A percentile compares a stretch with the other conserved stretches of the same genome.
These are phyloP conservation scores for Bromus sterilis DNA, from an alignment of 176 grass and related monocot species.

Conservation along the genomic window DNA sequence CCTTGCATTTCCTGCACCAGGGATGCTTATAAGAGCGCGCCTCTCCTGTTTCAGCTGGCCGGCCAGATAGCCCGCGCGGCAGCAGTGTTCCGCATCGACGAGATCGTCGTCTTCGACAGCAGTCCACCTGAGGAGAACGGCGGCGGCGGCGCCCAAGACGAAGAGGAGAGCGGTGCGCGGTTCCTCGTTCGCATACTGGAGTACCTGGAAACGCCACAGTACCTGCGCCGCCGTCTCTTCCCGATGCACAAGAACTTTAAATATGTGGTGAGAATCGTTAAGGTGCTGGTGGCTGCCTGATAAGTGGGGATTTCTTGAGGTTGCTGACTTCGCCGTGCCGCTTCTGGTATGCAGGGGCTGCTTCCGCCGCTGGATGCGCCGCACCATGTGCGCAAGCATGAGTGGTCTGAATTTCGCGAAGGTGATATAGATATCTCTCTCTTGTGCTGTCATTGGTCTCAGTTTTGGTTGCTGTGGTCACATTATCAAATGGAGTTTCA, in stretches of 20 bases:
- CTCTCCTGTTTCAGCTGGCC: conserved; percentile 52
- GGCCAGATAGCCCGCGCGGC: conserved; percentile 85
- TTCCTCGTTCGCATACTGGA: conserved; percentile 79
- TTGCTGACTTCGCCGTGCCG: conserved; percentile 6
- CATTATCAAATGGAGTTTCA: background rate
- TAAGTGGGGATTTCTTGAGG: background rate
- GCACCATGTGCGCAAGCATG: conserved; percentile 87
- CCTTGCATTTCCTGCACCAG: background rate
- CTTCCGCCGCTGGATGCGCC: conserved; percentile 92
- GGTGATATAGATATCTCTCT: conserved; percentile 41
- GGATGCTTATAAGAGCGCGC: background rate
- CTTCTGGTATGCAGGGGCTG: conserved; percentile 51
- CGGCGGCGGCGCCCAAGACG: conserved; percentile 1
- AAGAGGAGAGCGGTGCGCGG: conserved; percentile 56
- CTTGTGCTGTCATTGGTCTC: background rate
- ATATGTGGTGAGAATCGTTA: conserved; percentile 66
- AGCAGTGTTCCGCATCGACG: conserved; percentile 84
- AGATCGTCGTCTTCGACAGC: conserved; percentile 86
- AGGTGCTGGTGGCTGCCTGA: conserved; percentile 6
- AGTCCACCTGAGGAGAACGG: background rate
- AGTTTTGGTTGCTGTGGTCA: background rate
- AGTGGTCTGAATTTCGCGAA: conserved; percentile 93
- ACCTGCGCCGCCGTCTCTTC: conserved; percentile 78
- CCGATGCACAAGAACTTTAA: conserved; percentile 90
- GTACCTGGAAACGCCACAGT: conserved; percentile 90